Evolutionary conservation across 805 yeast species (phyloP), one percentile per base, ranked within the genome.

Genomic region (Saccharomyces kudriavzevii): DNA sequence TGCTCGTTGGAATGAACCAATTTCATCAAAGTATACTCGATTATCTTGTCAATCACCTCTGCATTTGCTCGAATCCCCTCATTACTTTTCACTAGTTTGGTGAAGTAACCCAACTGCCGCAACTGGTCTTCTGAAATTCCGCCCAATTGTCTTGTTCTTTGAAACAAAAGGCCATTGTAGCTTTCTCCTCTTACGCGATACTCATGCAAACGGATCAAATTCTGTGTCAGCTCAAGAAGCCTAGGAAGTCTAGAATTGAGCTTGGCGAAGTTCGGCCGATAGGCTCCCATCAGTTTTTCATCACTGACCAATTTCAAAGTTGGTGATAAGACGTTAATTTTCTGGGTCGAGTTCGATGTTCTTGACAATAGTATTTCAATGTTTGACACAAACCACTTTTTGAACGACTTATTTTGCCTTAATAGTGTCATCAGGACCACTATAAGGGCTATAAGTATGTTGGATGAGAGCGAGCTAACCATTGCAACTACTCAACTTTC

Each of bases 51-150:
- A 10, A 85, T 61, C 1, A 86, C 57, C 3, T 58, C 58, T 51
- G 75, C 77, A 67, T 89, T 89, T 10, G 60, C 62, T 4, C 59
- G 66, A 4, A 83, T 74, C 11, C 77, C 70, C 1, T 58, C 55
- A 54, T 85, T 88, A 0, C 83, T 74, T 6, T 62, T 57, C 17
- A 73, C 67, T 49, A 87, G 66, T 58, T 86, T 82, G 22, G 72
- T 68, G 28, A 76, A 56, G 70, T 87, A 83, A 0, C 85, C 84
- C 0, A 79, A 73, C 25, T 75, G 69, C 10, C 71, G 73, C 53
- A 65, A 54, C 46, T 64, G 64, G 3, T 54, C 53, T 5, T 52
- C 40, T n/a, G 35, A 31, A 9, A 28, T 45, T 11, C 51, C 52
- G 2, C 47, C 24, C 24, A 65, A 26, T 14, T 52, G 56, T 30